Percentiles rank a stretch among this genome's conserved stretches.
phyloP scores from a whole-genome alignment of 176 grass and related monocot species.

The Juncus effusus region DNA sequence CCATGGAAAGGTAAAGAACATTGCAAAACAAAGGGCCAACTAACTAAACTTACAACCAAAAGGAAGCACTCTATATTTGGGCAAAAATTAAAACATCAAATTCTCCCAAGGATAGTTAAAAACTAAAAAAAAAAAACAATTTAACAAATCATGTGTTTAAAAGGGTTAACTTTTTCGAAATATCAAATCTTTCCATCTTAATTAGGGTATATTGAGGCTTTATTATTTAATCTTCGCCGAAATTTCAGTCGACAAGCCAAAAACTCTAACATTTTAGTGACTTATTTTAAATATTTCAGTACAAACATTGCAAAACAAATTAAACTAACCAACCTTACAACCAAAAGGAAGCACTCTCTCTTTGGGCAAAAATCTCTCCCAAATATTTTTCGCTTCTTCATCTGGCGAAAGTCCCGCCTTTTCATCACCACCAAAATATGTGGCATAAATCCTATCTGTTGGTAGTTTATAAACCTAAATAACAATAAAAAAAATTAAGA shows the following conservation, averaged over 20 bases:
- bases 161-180: too few species aligned
- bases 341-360: conserved; percentile 78
- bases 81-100: too few species aligned
- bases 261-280: too few species aligned
- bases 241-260: too few species aligned
- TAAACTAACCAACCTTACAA: conserved; percentile 58
- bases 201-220: too few species aligned
- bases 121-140: too few species aligned
- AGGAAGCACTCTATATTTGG: too few species aligned
- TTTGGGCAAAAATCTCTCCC: conserved; percentile 67
- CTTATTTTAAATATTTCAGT: not conserved
- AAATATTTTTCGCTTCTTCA: conserved; percentile 55
- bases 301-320: conserved; percentile 5
- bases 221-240: too few species aligned
- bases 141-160: too few species aligned
- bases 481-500: conserved; percentile 8
- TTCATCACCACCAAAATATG: conserved; percentile 93
- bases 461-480: conserved; percentile 86
- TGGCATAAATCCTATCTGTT: conserved; percentile 79
- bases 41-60: not conserved
- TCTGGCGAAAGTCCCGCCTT: conserved; percentile 56
- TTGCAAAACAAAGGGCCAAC: not conserved
- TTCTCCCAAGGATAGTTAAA: too few species aligned
- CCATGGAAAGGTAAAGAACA: not conserved
- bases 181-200: too few species aligned